These are phyloP conservation scores for Moniliella sp. DNA, from an alignment of 1,284 basidiomycete genomes.

Conservation along the genomic window DNA sequence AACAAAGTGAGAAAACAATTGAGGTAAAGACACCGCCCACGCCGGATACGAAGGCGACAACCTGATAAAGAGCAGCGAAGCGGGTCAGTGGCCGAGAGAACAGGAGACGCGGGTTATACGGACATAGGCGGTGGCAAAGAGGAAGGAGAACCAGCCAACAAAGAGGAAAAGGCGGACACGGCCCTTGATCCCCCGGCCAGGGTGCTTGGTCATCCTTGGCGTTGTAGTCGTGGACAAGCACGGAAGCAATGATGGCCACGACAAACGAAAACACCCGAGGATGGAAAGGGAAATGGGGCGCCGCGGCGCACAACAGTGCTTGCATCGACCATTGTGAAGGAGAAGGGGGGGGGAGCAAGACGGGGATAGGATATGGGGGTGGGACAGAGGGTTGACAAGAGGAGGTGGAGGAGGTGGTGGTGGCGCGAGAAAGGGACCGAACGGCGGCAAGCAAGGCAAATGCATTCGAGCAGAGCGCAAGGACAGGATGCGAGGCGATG, in stretches of 20 bases:
- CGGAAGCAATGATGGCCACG: constrained; percentile 24
- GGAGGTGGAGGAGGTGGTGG: no score
- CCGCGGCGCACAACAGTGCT: constrained; percentile 16
- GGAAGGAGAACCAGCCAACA: constrained; percentile 27
- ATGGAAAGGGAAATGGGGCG: constrained; percentile 24
- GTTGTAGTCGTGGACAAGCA: constrained; percentile 18
- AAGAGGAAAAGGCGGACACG: constrained; percentile 23
- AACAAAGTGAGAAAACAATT: constrained; percentile 25
- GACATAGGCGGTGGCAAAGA: constrained; percentile 19
- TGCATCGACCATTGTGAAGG: constrained; percentile 15
- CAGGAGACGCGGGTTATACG: constrained; percentile 5
- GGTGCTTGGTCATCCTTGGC: no score
- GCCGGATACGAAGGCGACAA: constrained; percentile 25
- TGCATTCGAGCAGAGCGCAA: no score
- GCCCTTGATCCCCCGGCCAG: constrained; percentile 6
- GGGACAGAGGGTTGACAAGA: no score
- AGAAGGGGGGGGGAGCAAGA: no score
- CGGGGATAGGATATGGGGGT: no score
- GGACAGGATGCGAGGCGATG: no score
- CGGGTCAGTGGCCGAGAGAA: not conserved
- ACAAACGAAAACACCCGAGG: constrained; percentile 22
- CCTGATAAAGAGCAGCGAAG: constrained; percentile 3
- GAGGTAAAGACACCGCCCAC: constrained; percentile 27
- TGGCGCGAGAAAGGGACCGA: no score
- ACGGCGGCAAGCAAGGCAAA: no score